These are phyloP conservation scores for Fusarium verticillioides DNA, from an alignment of 2,329 filamentous ascomycete species.

Conservation along the genomic window DNA sequence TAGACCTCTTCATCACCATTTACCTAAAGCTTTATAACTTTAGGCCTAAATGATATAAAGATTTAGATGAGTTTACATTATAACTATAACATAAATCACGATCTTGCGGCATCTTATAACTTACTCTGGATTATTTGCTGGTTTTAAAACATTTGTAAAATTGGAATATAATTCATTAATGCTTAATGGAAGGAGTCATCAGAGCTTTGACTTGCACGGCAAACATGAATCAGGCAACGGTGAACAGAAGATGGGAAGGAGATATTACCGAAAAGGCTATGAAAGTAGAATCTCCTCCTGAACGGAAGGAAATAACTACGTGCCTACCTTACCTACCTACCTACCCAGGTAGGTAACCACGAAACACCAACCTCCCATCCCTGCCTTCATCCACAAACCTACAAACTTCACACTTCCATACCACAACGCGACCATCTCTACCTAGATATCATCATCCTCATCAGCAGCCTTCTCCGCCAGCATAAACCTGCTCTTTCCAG, in stretches of 20 bases:
- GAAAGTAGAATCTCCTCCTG: neutral
- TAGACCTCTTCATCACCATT: neutral
- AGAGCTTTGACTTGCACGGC: neutral
- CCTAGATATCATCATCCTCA: conserved; percentile 30
- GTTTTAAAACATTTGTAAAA: fast-evolving
- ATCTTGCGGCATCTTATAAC: neutral
- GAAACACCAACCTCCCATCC: neutral
- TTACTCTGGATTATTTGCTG: neutral
- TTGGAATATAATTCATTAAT: fast-evolving
- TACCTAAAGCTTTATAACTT: neutral
- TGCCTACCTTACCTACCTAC: neutral
- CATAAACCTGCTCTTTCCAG: conserved; percentile 18
- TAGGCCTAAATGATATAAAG: neutral
- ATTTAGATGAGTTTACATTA: neutral
- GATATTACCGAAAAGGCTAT: fast-evolving
- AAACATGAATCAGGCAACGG: fast-evolving
- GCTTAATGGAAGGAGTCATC: neutral
- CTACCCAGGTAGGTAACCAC: neutral
- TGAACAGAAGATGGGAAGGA: neutral
- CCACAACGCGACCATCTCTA: fast-evolving
- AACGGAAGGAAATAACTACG: neutral
- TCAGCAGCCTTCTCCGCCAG: conserved; percentile 18
- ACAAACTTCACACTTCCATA: neutral
- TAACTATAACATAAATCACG: neutral
- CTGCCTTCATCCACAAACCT: neutral